Evolutionary conservation across 495 filamentous ascomycete genomes (phyloP).

Genomic region (Penicillium fimorum): DNA sequence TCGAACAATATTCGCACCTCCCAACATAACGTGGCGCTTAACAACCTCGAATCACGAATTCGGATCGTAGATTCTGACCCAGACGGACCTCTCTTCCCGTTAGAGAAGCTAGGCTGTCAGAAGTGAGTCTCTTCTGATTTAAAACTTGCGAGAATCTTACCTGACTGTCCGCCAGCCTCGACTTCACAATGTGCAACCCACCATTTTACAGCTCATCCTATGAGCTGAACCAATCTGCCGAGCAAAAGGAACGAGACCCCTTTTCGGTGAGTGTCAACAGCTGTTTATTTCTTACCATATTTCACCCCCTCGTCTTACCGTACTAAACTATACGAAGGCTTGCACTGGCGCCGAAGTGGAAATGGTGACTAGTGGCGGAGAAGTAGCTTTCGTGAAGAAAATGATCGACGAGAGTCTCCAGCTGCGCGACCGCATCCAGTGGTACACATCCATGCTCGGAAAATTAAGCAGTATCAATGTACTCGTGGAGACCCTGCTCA

Average conservation of each 20-base stretch:
- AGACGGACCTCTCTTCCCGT: conserved; percentile 58
- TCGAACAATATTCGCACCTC: conserved; percentile 64
- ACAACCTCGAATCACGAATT: conserved; percentile 64
- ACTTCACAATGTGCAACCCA: conserved; percentile 94
- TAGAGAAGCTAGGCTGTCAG: conserved; percentile 47
- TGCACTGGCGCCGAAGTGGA: conserved; percentile 82
- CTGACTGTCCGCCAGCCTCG: conserved; percentile 48
- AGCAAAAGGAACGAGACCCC: conserved; percentile 64
- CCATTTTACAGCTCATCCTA: conserved; percentile 80
- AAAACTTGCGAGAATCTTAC: neutral
- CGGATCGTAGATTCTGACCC: conserved; percentile 55
- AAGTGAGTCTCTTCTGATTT: conserved; percentile 28
- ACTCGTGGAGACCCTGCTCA: conserved; percentile 60
- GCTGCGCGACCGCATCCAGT: conserved; percentile 61
- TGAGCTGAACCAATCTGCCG: conserved; percentile 65
- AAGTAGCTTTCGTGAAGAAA: conserved; percentile 72
- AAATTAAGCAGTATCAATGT: conserved; percentile 69
- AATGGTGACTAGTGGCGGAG: conserved; percentile 85
- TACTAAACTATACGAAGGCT: conserved; percentile 31
- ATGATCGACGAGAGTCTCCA: conserved; percentile 72
- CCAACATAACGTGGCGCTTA: conserved; percentile 58
- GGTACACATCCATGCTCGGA: conserved; percentile 93
- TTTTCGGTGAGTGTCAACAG: conserved; percentile 50
- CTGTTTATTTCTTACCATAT: neutral
- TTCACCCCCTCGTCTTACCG: neutral